Evolutionary conservation across 2,329 filamentous ascomycete species (phyloP), one percentile per base, ranked within the genome.

Genomic region (Penicillium concentricum): DNA sequence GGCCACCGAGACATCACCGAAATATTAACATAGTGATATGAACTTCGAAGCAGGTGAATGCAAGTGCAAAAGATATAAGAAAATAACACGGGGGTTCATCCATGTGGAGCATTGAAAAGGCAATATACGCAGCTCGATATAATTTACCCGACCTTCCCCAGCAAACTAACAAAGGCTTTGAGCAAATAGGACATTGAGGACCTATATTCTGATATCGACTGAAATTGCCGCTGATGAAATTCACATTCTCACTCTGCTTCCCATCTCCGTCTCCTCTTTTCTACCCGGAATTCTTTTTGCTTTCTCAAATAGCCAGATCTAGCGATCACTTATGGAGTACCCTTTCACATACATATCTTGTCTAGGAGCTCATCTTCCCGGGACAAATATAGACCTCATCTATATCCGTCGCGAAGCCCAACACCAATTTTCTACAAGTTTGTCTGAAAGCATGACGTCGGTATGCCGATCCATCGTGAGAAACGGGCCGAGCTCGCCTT

Each of bases 381-480:
- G 22, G 3, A 15, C 18, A 20, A 5, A 10, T 15, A 8, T 9
- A 32, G 26, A 20, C 18, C 18, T 22, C 15, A 30, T 18, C 34
- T 28, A 10, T 26, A 24, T 30, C 28, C 16, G 26, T 24, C 8
- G 22, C 8, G 15, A 16, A 16, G 13, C 13, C 13, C 12, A 22
- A 22, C 20, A 5, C 12, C 5, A 22, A 20, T 20, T 13, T 20
- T 20, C 5, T 22, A 6, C 39, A 2, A 15, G 22, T 18, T 20
- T 28, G 9, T 30, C 41, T 15, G 16, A 6, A 18, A 22, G 4
- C 38, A 63, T 63, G 61, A 63, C 60, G 60, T 62, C 58, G 60
- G 61, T 53, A 62, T 62, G 54, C 58, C 61, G 60, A 59, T 58
- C 39, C n/a, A 22, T 54, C 30, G 18, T 15, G n/a, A 49, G 35